Percentiles rank a stretch among this genome's conserved stretches.
Evolutionary conservation across 23 red algal species (phyloP).

Genomic region (Cyanidioschyzon merolae): DNA sequence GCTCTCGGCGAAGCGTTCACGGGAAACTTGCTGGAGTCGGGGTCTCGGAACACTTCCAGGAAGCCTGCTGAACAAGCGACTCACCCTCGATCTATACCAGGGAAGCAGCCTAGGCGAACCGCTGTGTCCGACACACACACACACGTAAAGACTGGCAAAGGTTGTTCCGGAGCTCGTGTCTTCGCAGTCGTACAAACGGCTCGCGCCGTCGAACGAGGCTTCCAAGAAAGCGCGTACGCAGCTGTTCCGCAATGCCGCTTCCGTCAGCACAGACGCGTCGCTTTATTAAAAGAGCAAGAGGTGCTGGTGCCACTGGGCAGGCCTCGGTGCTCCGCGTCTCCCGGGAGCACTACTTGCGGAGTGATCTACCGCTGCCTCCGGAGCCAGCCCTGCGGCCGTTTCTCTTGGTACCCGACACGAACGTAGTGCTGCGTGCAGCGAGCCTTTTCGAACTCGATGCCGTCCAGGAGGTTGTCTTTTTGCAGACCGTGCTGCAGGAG

Average conservation of each 20-base stretch:
- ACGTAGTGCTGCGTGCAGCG: conserved; percentile 43
- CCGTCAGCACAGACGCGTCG: neutral
- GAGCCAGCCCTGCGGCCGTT: conserved; percentile 24
- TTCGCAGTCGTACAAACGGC: too few species aligned
- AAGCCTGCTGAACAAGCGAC: too few species aligned
- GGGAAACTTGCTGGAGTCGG: too few species aligned
- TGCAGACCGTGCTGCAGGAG: conserved; percentile 69
- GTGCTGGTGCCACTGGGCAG: neutral
- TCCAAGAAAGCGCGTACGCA: too few species aligned
- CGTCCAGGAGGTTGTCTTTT: conserved; percentile 49
- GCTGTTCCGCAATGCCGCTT: neutral
- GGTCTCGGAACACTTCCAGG: too few species aligned
- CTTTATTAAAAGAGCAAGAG: neutral
- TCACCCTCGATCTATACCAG: too few species aligned
- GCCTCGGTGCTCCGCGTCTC: conserved; percentile 39
- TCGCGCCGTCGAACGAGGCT: too few species aligned
- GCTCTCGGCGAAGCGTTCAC: too few species aligned
- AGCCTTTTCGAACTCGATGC: conserved; percentile 37
- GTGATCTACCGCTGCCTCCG: conserved; percentile 43
- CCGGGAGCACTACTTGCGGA: conserved; percentile 83
- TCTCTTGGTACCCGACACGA: conserved; percentile 42
- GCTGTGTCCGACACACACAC: too few species aligned
- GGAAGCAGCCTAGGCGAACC: too few species aligned
- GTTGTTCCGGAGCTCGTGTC: too few species aligned
- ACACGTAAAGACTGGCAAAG: too few species aligned